These are phyloP conservation scores for Globisporangium cederbergense DNA, from an alignment of 352 stramenopile genomes.

Conservation along the genomic window DNA sequence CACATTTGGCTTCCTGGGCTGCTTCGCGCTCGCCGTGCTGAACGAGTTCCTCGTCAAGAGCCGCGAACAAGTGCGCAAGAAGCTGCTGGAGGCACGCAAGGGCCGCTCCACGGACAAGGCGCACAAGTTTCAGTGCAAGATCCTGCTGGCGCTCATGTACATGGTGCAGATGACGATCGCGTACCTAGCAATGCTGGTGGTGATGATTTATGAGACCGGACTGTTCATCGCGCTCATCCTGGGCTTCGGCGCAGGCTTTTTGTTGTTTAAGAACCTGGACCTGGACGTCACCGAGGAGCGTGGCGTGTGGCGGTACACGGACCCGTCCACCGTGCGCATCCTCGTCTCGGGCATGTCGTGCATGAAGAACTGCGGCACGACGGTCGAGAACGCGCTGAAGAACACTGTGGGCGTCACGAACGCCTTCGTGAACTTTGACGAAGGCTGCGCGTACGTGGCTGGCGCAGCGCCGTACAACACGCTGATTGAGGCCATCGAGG, in stretches of 20 bases:
- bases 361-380: slow-evolving; percentile 90
- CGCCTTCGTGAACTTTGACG: slow-evolving; percentile 74
- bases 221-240: slow-evolving; percentile 71
- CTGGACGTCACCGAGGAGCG: slow-evolving; percentile 66
- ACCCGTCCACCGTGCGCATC: slow-evolving; percentile 67
- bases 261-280: slow-evolving; percentile 74
- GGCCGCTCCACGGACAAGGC: slow-evolving; percentile 39
- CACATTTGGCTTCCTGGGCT: slow-evolving; percentile 62
- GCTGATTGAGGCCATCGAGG: slow-evolving; percentile 62
- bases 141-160: slow-evolving; percentile 58
- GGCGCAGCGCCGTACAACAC: slow-evolving; percentile 46
- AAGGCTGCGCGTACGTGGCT: slow-evolving; percentile 70
- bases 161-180: slow-evolving; percentile 81
- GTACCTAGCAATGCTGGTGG: slow-evolving; percentile 81
- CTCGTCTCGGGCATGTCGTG: slow-evolving; percentile 87
- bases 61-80: slow-evolving; percentile 46
- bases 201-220: slow-evolving; percentile 80
- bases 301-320: slow-evolving; percentile 64
- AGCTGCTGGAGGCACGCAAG: slow-evolving; percentile 35
- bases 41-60: slow-evolving; percentile 66
- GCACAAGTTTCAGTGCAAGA: slow-evolving; percentile 65
- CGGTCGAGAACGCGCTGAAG: slow-evolving; percentile 55
- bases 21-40: slow-evolving; percentile 55
- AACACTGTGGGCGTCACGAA: slow-evolving; percentile 59
- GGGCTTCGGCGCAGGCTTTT: slow-evolving; percentile 66